phyloP scores from a whole-genome alignment of 495 filamentous ascomycete genomes.

The Hypoxylon lenormandii region DNA sequence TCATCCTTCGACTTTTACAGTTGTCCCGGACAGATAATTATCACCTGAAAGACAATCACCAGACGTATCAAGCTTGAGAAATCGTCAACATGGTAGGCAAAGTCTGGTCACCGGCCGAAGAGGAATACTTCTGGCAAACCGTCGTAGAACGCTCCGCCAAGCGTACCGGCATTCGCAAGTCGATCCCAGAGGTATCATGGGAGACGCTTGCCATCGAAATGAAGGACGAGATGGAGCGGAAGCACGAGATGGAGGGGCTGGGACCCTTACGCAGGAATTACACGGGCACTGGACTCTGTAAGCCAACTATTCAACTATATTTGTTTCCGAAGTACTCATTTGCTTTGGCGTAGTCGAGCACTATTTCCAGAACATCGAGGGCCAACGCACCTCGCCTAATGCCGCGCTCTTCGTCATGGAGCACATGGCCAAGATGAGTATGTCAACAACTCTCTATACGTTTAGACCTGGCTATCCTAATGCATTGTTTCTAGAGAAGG shows the following conservation, averaged over 20 bases:
- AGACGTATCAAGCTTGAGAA: background rate
- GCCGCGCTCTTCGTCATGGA: conserved; percentile 42
- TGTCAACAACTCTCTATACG: background rate
- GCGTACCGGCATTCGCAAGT: conserved; percentile 45
- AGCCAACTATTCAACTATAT: conserved; percentile 24
- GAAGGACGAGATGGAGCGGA: conserved; percentile 41
- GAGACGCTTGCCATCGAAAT: conserved; percentile 50
- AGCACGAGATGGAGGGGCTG: conserved; percentile 28
- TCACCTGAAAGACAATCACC: conserved; percentile 1
- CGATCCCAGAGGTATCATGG: conserved; percentile 51
- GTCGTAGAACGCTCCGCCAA: conserved; percentile 56
- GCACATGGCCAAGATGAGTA: conserved; percentile 47
- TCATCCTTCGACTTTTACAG: background rate
- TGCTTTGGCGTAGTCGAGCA: conserved; percentile 55
- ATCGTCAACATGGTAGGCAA: conserved; percentile 56
- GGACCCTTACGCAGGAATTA: conserved; percentile 51
- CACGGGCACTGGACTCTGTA: conserved; percentile 55
- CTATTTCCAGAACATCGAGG: conserved; percentile 57
- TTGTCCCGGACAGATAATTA: background rate
- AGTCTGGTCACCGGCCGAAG: conserved; percentile 56
- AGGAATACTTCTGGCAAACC: conserved; percentile 55
- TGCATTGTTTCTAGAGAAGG: background rate
- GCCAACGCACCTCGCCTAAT: conserved; percentile 50
- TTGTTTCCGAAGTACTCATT: conserved; percentile 22
- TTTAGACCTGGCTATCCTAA: background rate